Percentiles rank a stretch among this genome's conserved stretches.
Conservation (phyloP, 1,284 basidiomycete species). For the Apiotrichum akiyoshidainum region DNA sequence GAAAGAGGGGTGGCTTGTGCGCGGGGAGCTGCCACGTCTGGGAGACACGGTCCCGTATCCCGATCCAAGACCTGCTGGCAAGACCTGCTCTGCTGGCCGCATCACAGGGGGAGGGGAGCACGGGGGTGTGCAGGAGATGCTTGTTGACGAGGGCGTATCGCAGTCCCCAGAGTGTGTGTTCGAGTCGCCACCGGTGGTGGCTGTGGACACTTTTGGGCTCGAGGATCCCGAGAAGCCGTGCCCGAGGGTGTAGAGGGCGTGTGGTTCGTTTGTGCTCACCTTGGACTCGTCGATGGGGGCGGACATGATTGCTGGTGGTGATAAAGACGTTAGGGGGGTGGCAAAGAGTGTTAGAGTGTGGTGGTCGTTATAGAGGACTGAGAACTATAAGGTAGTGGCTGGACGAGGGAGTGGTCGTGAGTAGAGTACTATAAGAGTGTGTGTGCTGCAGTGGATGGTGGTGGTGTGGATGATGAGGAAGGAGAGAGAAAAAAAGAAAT, state of each 20-base stretch:
- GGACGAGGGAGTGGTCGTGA: background rate
- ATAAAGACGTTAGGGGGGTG: constrained; percentile 7
- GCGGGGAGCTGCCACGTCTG: background rate
- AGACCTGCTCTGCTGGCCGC: too few relatives aligned
- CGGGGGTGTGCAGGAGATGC: too few relatives aligned
- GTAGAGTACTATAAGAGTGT: constrained; percentile 1
- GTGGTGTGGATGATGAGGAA: background rate
- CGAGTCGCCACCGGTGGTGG: background rate
- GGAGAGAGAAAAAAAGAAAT: background rate
- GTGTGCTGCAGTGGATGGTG: too few relatives aligned
- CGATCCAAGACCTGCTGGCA: background rate
- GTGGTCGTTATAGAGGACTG: background rate
- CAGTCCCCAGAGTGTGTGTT: too few relatives aligned
- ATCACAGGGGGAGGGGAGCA: too few relatives aligned
- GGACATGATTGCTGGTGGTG: constrained; percentile 20
- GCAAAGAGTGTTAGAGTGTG: constrained; percentile 4
- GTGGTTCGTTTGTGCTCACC: too few relatives aligned
- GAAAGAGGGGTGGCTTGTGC: background rate
- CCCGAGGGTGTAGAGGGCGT: too few relatives aligned
- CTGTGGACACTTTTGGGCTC: too few relatives aligned
- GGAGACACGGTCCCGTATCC: background rate
- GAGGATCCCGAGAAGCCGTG: too few relatives aligned
- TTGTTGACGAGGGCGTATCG: too few relatives aligned
- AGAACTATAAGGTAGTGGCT: background rate
- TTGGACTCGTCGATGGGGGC: constrained; percentile 22